Conservation (phyloP, 108 stramenopile species). For the Skeletonema potamos region DNA sequence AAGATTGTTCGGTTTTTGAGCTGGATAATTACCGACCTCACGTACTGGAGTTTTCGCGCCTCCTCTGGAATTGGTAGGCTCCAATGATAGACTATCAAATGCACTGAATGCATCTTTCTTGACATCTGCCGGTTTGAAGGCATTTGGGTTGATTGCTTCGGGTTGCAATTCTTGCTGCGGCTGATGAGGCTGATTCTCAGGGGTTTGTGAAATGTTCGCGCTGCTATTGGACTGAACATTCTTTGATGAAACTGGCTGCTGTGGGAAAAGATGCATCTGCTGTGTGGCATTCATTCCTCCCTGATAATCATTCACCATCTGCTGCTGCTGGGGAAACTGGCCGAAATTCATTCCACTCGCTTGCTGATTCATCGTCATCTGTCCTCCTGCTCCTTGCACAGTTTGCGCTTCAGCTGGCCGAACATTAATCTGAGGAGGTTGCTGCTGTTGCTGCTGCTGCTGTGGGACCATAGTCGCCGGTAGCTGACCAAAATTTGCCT, state of each 20-base stretch:
- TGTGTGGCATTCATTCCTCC: background rate
- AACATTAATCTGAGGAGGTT: background rate
- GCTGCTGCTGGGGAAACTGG: conserved; percentile 5
- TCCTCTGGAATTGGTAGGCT: conserved; percentile 28
- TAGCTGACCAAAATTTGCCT: background rate
- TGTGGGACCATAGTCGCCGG: background rate
- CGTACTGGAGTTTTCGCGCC: background rate
- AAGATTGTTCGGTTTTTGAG: background rate
- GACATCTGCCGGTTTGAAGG: conserved; percentile 21
- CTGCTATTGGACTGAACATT: background rate
- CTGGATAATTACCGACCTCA: background rate
- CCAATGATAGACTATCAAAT: conserved; percentile 50
- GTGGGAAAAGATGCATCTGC: background rate
- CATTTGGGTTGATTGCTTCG: conserved; percentile 26
- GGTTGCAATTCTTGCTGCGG: conserved; percentile 3
- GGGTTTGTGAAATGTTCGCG: background rate
- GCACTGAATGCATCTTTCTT: conserved; percentile 52
- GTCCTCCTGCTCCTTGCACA: background rate
- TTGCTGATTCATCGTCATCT: conserved; percentile 3
- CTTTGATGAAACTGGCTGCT: conserved; percentile 9
- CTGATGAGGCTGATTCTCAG: background rate
- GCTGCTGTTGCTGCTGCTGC: conserved; percentile 11
- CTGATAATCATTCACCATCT: conserved; percentile 13
- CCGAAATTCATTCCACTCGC: conserved; percentile 7
- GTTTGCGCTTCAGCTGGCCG: background rate